These are phyloP conservation scores for Herpotrichia juniperi DNA, from an alignment of 2,329 filamentous ascomycete species.

Conservation along the genomic window DNA sequence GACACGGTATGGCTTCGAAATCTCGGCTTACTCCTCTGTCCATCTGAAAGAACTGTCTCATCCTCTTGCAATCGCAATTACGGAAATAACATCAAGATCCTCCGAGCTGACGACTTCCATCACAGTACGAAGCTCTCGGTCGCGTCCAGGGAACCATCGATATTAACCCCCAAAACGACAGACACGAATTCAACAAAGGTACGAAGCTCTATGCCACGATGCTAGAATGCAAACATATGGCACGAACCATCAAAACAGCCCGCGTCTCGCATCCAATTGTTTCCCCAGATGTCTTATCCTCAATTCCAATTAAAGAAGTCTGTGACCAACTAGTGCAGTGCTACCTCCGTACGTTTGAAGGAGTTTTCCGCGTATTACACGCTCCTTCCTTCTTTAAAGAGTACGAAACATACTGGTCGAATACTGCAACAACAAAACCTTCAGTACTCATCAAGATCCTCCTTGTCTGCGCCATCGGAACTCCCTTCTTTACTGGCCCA, in stretches of 20 bases:
- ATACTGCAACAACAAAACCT: conserved; percentile 45
- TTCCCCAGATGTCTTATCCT: conserved; percentile 47
- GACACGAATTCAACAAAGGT: conserved; percentile 33
- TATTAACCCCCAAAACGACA: conserved; percentile 49
- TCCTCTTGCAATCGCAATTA: neutral
- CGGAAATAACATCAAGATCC: neutral
- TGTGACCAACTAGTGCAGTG: conserved; percentile 56
- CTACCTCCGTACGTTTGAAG: conserved; percentile 58
- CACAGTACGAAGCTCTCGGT: conserved; percentile 25
- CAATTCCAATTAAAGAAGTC: conserved; percentile 54
- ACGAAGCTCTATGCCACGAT: conserved; percentile 28
- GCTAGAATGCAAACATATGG: conserved; percentile 58
- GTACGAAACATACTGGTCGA: conserved; percentile 59
- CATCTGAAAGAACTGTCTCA: neutral
- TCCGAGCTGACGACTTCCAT: conserved; percentile 1
- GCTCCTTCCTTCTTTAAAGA: conserved; percentile 56
- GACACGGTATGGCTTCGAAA: neutral
- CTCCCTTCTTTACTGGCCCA: conserved; percentile 49
- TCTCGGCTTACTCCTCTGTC: neutral
- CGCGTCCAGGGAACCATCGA: conserved; percentile 11
- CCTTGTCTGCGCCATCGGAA: conserved; percentile 42
- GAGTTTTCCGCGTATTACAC: conserved; percentile 57
- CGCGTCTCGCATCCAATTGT: conserved; percentile 48
- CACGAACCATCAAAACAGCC: conserved; percentile 57
- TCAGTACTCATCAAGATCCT: conserved; percentile 60